Base-by-base conservation (phyloP, 208 protist species). In the Angomonas deanei region DNA sequence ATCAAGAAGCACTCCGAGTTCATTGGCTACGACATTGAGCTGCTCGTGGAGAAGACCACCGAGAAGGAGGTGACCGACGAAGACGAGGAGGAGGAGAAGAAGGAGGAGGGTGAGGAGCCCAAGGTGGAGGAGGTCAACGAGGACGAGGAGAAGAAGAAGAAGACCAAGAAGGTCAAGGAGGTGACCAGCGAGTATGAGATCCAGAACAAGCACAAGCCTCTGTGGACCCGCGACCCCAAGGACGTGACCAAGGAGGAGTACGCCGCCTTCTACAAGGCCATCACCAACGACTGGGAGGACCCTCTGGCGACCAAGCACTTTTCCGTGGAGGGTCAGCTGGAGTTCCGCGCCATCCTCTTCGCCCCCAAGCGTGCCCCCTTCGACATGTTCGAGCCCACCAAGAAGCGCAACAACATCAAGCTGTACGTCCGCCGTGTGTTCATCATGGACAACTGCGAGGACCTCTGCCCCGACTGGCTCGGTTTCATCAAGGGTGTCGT, bases 1-100 rank as follows among this genome's bases (percentile, higher is more conserved):
- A 92, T 99, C 67, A 99, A 99, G 91, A 99, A 99, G 87, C 97
- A 99, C 94, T 98, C 96, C 62, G 92, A 99, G 84, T 99, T 99
- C 91, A 99, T 99, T 76, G 81, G 88, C 65, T 99, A 99, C 82
- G 98, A 98, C 62, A 99, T 99, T 80, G 81, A 74, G 24, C 81
- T 99, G 11, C 85, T 85, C 58, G 78, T 96, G 28, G 86, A 94
- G 73, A 98, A 98, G 86, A 93, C 87, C n/a, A 76, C 63, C 50
- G 97, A 98, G 72, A 92, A 87, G 64, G 96, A 98, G 78, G 88
- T 97, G 36, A 95, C 97, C 46, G 96, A 98, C 59, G 88, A 97
- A 47, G 93, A 98, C 21, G 88, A 94, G 33, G 91, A 86, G 61
- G 70, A 97, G 74, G 64, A 95, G 65, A 78, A 87, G 11, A 80